Evolutionary conservation across 164 flowering plant genomes (phyloP).

Genomic region (Dillenia suffruticosa): DNA sequence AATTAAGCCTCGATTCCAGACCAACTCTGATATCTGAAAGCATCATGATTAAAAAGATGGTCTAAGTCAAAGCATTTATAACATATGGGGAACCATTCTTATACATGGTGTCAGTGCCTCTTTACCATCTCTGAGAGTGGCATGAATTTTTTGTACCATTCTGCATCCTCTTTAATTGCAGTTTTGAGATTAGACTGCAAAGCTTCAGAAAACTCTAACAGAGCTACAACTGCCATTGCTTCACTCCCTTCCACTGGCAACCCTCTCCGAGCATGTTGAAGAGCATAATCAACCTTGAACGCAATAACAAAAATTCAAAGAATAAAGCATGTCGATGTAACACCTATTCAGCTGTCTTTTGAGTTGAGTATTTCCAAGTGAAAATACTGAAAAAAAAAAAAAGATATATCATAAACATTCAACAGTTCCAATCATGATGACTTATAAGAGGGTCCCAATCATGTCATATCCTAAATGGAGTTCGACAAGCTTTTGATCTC

Average conservation of each 20-base stretch:
- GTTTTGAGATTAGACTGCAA: conserved; percentile 62
- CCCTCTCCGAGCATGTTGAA: conserved; percentile 49
- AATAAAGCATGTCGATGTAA: no score
- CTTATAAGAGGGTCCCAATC: no score
- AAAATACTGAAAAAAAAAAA: no score
- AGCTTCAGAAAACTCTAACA: conserved; percentile 47
- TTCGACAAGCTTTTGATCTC: no score
- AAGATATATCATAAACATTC: no score
- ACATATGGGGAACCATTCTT: neutral
- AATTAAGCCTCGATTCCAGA: conserved; percentile 38
- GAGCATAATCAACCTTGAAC: conserved; percentile 67
- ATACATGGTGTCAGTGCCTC: neutral
- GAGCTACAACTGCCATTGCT: conserved; percentile 58
- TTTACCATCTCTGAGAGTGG: conserved; percentile 73
- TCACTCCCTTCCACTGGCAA: conserved; percentile 51
- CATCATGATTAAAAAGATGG: conserved; percentile 5
- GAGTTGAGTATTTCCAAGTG: no score
- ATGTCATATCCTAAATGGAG: no score
- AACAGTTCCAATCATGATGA: no score
- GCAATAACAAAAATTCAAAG: no score
- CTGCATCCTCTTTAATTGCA: conserved; percentile 65
- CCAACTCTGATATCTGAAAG: conserved; percentile 55
- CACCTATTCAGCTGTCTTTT: no score
- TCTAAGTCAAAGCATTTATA: neutral
- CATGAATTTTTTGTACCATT: conserved; percentile 67